These are phyloP conservation scores for Psilocybe mexicana DNA, from an alignment of 1,284 basidiomycete genomes.

Conservation along the genomic window DNA sequence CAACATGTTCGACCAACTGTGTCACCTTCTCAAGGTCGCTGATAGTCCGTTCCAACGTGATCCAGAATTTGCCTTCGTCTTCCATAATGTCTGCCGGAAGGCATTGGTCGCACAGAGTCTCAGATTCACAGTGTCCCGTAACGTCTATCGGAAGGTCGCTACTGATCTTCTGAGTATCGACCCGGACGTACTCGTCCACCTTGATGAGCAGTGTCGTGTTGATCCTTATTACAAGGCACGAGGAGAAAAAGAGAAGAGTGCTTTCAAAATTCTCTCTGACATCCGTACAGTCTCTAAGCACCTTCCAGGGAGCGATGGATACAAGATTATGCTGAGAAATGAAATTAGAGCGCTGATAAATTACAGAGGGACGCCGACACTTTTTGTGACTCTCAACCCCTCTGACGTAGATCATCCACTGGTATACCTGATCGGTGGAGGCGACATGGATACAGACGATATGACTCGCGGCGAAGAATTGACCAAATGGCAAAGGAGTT, in stretches of 20 bases:
- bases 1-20: slow-evolving; percentile 1
- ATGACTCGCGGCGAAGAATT: slow-evolving; percentile 2
- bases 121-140: slow-evolving; percentile 1
- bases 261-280: background rate
- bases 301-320: slow-evolving; percentile 13
- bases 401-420: slow-evolving; percentile 22
- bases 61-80: slow-evolving; percentile 13
- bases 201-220: background rate
- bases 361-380: slow-evolving; percentile 19
- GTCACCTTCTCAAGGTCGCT: slow-evolving; percentile 23
- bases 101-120: background rate
- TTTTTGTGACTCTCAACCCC: slow-evolving; percentile 29
- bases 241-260: background rate
- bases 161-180: slow-evolving; percentile 5
- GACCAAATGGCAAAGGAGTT: slow-evolving; percentile 10
- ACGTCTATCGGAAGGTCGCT: background rate
- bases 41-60: slow-evolving; percentile 4
- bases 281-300: background rate
- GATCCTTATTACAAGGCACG: slow-evolving; percentile 5
- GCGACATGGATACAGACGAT: slow-evolving; percentile 11
- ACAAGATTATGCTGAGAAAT: slow-evolving; percentile 15
- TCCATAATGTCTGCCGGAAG: slow-evolving; percentile 12
- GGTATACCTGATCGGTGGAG: slow-evolving; percentile 14
- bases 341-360: slow-evolving; percentile 21
- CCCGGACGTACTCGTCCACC: background rate